These are phyloP conservation scores for Parachaetomium inaequale DNA, from an alignment of 495 filamentous ascomycete genomes.

Conservation along the genomic window DNA sequence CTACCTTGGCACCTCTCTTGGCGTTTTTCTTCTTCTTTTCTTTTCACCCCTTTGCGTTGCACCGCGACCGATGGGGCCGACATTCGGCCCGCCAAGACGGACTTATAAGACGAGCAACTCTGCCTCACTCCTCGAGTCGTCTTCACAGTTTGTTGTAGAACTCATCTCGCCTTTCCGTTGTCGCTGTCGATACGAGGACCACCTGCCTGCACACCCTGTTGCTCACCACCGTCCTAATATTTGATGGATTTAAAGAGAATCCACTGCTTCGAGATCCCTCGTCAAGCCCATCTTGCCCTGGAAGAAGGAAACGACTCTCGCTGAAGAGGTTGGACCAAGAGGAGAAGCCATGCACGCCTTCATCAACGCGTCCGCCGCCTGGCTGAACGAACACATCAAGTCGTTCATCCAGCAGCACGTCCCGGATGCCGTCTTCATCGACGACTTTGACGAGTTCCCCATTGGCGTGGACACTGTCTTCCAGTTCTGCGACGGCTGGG, in stretches of 20 bases:
- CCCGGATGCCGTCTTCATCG: constrained; percentile 19
- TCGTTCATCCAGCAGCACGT: constrained; percentile 23
- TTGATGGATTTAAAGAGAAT: neutral
- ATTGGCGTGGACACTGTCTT: constrained; percentile 9
- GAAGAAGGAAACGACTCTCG: constrained; percentile 15
- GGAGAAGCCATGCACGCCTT: constrained; percentile 21
- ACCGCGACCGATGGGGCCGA: neutral
- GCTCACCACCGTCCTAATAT: neutral
- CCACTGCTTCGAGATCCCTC: constrained; percentile 16
- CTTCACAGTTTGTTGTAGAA: neutral
- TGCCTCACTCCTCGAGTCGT: neutral
- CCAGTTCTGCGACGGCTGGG: constrained; percentile 26
- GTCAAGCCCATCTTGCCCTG: constrained; percentile 18
- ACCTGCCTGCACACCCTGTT: neutral
- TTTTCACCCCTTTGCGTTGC: constrained; percentile 4
- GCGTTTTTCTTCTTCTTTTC: constrained; percentile 1
- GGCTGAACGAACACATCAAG: constrained; percentile 25
- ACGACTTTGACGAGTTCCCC: constrained; percentile 22
- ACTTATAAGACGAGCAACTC: neutral
- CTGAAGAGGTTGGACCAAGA: neutral
- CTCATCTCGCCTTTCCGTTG: neutral
- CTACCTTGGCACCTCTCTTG: constrained; percentile 8
- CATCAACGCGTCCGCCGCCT: constrained; percentile 15
- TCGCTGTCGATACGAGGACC: neutral
- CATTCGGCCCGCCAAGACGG: constrained; percentile 5